A percentile compares a stretch with the other conserved stretches of the same genome.
phyloP scores from a whole-genome alignment of 108 stramenopile genomes.

The Aurantiochytrium sp. region DNA sequence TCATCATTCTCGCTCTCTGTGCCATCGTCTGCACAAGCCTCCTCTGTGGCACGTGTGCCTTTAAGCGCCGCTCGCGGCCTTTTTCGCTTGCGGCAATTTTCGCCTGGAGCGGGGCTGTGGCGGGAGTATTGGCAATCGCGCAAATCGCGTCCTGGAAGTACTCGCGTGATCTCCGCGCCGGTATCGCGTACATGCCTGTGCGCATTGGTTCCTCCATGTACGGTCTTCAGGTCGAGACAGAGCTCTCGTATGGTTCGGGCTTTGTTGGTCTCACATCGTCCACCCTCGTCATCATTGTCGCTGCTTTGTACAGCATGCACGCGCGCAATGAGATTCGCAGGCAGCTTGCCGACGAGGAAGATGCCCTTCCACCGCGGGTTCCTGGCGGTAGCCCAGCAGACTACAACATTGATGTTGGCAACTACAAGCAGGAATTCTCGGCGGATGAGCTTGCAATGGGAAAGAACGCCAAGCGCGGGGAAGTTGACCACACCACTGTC shows the following conservation, averaged over 20 bases:
- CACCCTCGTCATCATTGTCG: neutral
- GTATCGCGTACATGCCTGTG: neutral
- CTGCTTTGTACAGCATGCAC: neutral
- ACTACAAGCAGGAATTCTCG: too few species aligned
- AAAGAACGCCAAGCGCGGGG: too few species aligned
- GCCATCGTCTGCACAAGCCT: neutral
- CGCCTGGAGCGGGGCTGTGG: neutral
- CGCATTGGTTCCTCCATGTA: neutral
- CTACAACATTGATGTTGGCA: too few species aligned
- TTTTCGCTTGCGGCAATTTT: neutral
- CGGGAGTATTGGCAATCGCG: neutral
- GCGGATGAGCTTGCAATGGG: too few species aligned
- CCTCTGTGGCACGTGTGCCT: neutral
- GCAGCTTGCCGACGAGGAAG: neutral
- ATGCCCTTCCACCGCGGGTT: neutral
- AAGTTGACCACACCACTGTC: too few species aligned
- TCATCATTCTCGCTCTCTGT: neutral
- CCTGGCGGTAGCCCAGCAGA: neutral
- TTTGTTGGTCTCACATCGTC: neutral
- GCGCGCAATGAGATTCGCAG: neutral
- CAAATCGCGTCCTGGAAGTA: neutral
- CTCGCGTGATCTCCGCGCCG: neutral
- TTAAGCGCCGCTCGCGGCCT: neutral
- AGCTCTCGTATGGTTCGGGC: neutral
- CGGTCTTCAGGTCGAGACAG: neutral